phyloP scores from a whole-genome alignment of 1,284 basidiomycete species.

The Bondarzewia mesenterica region DNA sequence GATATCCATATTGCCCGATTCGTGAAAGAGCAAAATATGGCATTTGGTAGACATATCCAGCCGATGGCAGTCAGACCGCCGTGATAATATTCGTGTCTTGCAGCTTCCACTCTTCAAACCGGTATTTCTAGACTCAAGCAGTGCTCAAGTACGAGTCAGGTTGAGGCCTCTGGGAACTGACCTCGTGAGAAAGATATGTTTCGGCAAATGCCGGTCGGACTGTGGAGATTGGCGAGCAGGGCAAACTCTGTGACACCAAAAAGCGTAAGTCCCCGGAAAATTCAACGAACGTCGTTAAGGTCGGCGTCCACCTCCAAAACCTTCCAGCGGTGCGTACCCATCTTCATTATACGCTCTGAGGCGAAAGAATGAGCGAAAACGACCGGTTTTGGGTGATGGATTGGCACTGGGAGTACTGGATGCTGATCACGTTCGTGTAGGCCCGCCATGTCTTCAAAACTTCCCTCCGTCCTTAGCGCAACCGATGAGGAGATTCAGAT shows the following conservation, averaged over 20 bases:
- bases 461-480: conserved; percentile 87
- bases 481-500: conserved; percentile 97
- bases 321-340: conserved; percentile 24
- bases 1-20: too few relatives aligned
- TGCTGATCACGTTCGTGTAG: conserved; percentile 25
- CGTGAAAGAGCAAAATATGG: too few relatives aligned
- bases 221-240: conserved; percentile 6
- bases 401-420: conserved; percentile 22
- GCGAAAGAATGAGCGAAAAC: conserved; percentile 21
- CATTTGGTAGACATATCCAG: too few relatives aligned
- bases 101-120: too few relatives aligned
- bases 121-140: too few relatives aligned
- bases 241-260: conserved; percentile 14
- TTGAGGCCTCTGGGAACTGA: background rate
- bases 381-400: conserved; percentile 16
- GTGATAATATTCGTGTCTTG: too few relatives aligned
- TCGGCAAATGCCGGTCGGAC: conserved; percentile 13
- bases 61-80: too few relatives aligned
- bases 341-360: conserved; percentile 9
- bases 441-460: conserved; percentile 70
- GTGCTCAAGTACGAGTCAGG: too few relatives aligned
- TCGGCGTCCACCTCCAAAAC: conserved; percentile 25
- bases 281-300: conserved; percentile 24
- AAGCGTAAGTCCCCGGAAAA: conserved; percentile 13
- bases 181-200: background rate